Base-by-base conservation (phyloP, 192 early-diverging fungal species). In the Gaertneriomyces semiglobifer region DNA sequence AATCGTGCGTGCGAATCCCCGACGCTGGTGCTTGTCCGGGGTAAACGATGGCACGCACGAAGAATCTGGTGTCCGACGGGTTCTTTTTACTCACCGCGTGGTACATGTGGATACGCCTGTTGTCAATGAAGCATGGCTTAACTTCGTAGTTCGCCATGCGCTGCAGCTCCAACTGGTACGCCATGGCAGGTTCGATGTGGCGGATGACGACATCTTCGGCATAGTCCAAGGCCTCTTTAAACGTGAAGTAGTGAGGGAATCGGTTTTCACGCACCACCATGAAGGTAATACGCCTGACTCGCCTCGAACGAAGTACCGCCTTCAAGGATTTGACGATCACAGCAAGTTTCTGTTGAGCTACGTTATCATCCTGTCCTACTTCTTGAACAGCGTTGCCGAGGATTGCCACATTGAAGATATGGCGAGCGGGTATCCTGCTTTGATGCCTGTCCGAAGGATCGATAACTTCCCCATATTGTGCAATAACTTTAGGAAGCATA, bases 101-200 rank as follows among this genome's bases (percentile, higher is more conserved):
- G 86, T 99, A 99, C 52, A 98, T 88, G 68, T 95, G 94, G 77
- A 99, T 87, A 70, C 95, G 89, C 68, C 94, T 82, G 83, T 95
- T 96, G 71, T 92, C 90, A 65, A 88, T 90, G 75, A 93, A 92
- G 78, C 89, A 92, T 54, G 96, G 94, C 75, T 93, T 92, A 75
- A 99, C 91, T 62, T 93, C 90, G 84, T 96, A 99, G 86, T 95
- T 93, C 57, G 88, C 79, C 72, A 99, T 72, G 44, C 95, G 88
- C 41, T 89, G 85, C 54, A 99, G 77, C 81, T 99, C 96, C 25
- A 99, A 82, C 78, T 96, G 93, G 77, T 98, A 97, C 33, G 96
- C 95, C 84, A 96, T 90, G 14, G 92, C 92, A 9, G 96, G 96
- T 84, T 99, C 96, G 60, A 97, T 93, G 74, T 99, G 93, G 58